Evolutionary conservation across 108 stramenopile species (phyloP).

Genomic region (Cyclostephanos invisitatus): DNA sequence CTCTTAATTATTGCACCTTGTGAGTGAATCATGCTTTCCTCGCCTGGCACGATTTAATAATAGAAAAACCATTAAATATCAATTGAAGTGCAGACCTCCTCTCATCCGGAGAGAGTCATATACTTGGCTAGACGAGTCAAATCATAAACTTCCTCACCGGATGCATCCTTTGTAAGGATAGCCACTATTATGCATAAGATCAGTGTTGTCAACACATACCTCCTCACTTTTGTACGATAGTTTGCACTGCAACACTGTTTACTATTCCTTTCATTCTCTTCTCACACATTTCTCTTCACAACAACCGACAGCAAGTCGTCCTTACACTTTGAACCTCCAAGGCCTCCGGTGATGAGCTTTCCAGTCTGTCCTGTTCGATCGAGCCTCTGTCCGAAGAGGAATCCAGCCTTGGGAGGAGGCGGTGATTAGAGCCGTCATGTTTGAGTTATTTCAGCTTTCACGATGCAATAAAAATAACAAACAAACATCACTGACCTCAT

Average conservation of each 20-base stretch:
- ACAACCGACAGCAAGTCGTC: constrained; percentile 43
- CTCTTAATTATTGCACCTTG: no score
- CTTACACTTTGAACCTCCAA: constrained; percentile 42
- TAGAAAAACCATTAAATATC: no score
- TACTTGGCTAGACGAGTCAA: not conserved
- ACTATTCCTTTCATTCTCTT: not conserved
- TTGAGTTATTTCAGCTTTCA: no score
- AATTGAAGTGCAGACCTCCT: no score
- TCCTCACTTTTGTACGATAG: not conserved
- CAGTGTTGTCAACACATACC: not conserved
- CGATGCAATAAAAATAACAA: no score
- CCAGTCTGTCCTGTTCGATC: constrained; percentile 27
- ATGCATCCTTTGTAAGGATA: no score
- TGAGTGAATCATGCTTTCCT: not conserved
- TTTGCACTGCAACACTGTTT: not conserved
- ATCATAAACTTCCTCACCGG: no score
- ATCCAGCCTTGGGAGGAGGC: constrained; percentile 30
- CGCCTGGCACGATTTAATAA: no score
- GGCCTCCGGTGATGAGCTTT: constrained; percentile 22
- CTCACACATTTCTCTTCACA: constrained; percentile 37
- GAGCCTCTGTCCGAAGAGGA: constrained; percentile 38
- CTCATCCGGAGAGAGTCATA: no score
- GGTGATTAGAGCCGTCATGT: not conserved
- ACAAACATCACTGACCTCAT: constrained; percentile 37
- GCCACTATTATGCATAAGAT: no score